Evolutionary conservation across 2,329 filamentous ascomycete species (phyloP).

Genomic region (Furcasterigmium furcatum): DNA sequence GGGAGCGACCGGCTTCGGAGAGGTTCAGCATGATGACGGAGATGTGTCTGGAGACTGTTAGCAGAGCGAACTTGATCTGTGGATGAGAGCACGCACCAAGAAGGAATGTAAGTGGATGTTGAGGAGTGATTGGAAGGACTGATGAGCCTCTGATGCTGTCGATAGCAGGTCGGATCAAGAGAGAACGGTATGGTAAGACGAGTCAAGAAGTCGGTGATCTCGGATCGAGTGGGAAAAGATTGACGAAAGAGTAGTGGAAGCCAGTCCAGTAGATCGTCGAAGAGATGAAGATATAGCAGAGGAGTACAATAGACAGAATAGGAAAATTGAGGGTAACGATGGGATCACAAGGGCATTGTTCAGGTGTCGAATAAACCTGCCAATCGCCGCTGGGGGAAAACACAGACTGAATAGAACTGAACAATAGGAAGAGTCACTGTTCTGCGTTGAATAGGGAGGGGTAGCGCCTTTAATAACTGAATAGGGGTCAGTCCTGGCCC

Average conservation of each 20-base stretch:
- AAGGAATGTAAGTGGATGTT: background rate
- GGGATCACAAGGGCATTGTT: slow-evolving; percentile 1
- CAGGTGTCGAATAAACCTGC: background rate
- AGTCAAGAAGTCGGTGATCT: background rate
- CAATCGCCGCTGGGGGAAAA: background rate
- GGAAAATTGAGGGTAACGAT: background rate
- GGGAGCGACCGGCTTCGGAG: slow-evolving; percentile 24
- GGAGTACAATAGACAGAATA: background rate
- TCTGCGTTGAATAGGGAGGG: background rate
- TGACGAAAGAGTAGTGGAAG: background rate
- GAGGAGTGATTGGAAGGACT: background rate
- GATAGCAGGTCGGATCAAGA: background rate
- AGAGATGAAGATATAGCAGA: background rate
- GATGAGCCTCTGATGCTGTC: too few relatives aligned
- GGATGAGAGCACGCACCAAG: background rate
- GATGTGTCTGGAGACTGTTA: background rate
- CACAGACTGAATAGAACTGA: background rate
- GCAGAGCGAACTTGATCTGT: background rate
- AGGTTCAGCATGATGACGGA: slow-evolving; percentile 11
- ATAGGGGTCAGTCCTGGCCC: too few relatives aligned
- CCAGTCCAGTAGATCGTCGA: slow-evolving; percentile 1
- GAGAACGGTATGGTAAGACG: background rate
- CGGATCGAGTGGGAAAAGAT: background rate
- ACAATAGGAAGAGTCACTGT: background rate
- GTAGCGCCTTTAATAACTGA: background rate